A percentile compares a stretch with the other conserved stretches of the same genome.
phyloP scores from a whole-genome alignment of 768 basidiomycete species.

The Lyophyllum atratum region DNA sequence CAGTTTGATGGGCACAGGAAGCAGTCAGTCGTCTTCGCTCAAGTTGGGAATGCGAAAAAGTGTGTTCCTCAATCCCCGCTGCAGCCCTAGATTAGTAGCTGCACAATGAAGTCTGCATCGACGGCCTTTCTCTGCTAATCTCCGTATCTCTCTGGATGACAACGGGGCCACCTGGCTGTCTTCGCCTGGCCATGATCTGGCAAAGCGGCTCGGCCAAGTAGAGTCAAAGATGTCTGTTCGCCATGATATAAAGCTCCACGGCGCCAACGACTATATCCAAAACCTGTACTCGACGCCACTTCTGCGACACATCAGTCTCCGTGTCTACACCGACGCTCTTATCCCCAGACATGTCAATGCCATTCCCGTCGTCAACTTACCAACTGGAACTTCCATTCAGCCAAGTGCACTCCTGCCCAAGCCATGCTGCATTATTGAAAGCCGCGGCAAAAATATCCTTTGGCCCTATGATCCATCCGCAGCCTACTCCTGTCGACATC shows the following conservation, averaged over 20 bases:
- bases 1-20: neutral
- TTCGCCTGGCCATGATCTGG: neutral
- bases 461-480: neutral
- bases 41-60: too few species aligned
- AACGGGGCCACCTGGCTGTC: neutral
- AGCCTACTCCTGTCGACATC: neutral
- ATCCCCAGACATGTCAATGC: neutral
- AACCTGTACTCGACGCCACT: neutral
- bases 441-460: neutral
- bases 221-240: neutral
- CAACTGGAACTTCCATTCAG: neutral
- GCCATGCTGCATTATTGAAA: neutral
- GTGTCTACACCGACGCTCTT: neutral
- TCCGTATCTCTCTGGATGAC: neutral
- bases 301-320: neutral
- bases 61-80: neutral
- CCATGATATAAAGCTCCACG: neutral
- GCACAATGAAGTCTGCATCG: neutral
- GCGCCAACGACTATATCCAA: neutral
- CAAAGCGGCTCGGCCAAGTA: neutral
- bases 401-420: neutral
- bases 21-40: too few species aligned
- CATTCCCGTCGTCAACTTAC: neutral
- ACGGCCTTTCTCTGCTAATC: neutral
- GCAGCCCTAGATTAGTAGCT: neutral